Percentiles rank a stretch among this genome's conserved stretches.
Conservation (phyloP, 2,329 filamentous ascomycete species). For the Diplodia scrobiculata region DNA sequence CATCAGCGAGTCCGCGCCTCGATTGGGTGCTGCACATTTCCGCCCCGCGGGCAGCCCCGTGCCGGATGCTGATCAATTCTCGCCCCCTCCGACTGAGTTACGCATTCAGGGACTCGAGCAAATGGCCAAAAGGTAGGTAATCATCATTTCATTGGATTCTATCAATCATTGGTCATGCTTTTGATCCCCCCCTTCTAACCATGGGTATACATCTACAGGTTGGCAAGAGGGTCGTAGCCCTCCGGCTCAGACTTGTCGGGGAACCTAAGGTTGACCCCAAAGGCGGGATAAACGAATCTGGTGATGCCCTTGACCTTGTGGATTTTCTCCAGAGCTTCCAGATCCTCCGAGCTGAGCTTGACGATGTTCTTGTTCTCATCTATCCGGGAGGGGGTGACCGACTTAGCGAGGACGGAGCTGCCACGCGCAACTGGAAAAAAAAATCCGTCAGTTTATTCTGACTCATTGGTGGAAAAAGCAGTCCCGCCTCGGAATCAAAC, state of each 20-base stretch:
- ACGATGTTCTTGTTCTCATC: conserved; percentile 69
- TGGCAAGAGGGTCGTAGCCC: conserved; percentile 24
- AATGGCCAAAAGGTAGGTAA: background rate
- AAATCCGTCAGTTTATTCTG: conserved; percentile 19
- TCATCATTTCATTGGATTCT: conserved; percentile 2
- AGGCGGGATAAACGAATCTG: conserved; percentile 54
- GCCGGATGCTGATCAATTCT: background rate
- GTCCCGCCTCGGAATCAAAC: conserved; percentile 36
- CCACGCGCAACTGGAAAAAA: conserved; percentile 64
- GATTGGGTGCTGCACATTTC: conserved; percentile 1
- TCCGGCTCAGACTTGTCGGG: conserved; percentile 47
- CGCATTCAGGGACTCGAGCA: background rate
- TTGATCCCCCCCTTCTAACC: conserved; percentile 4
- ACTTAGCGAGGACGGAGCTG: conserved; percentile 72
- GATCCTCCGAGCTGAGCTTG: conserved; percentile 64
- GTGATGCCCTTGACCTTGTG: conserved; percentile 52
- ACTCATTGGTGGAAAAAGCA: conserved; percentile 20
- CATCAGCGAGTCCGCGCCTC: background rate
- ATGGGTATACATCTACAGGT: conserved; percentile 24
- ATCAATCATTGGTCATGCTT: conserved; percentile 7
- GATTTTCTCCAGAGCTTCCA: conserved; percentile 54
- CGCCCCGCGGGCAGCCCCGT: conserved; percentile 16
- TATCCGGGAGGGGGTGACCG: conserved; percentile 68
- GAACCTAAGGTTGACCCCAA: conserved; percentile 54
- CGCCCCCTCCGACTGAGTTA: background rate